Conservation (phyloP, 257 asterid species). For the Apocynum venetum region DNA sequence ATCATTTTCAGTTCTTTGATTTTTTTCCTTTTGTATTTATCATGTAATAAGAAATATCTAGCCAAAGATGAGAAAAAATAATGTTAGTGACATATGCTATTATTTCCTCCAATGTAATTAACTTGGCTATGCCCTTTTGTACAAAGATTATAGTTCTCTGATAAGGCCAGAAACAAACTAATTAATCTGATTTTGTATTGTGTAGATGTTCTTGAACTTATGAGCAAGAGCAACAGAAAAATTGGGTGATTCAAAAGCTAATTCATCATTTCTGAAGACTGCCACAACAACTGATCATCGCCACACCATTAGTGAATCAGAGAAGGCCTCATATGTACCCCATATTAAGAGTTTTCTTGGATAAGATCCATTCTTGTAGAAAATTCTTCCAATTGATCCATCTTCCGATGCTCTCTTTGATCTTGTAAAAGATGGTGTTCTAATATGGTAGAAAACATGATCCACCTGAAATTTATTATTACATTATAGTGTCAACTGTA, state of each 20-base stretch:
- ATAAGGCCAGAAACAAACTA: neutral
- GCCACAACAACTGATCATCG: slow-evolving; percentile 73
- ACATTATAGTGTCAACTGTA: neutral
- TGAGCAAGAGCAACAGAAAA: slow-evolving; percentile 59
- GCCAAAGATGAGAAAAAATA: neutral
- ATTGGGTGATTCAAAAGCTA: slow-evolving; percentile 45
- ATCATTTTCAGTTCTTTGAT: neutral
- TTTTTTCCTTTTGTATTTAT: neutral
- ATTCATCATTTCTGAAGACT: slow-evolving; percentile 79
- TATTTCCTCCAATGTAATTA: neutral
- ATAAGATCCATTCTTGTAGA: slow-evolving; percentile 59
- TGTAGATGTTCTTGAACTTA: slow-evolving; percentile 60
- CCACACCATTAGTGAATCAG: slow-evolving; percentile 84
- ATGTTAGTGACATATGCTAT: neutral
- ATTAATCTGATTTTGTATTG: neutral
- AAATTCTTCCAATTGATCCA: slow-evolving; percentile 86
- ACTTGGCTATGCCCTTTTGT: neutral
- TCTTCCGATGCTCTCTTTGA: slow-evolving; percentile 70
- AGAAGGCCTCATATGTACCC: slow-evolving; percentile 62
- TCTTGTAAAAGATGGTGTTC: slow-evolving; percentile 89
- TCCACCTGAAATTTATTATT: neutral
- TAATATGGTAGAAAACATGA: slow-evolving; percentile 52
- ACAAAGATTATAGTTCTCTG: neutral
- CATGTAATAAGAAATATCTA: neutral
- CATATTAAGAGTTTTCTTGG: slow-evolving; percentile 80